Evolutionary conservation across 2,329 filamentous ascomycete species (phyloP).

Genomic region (Hirsutella thompsonii): DNA sequence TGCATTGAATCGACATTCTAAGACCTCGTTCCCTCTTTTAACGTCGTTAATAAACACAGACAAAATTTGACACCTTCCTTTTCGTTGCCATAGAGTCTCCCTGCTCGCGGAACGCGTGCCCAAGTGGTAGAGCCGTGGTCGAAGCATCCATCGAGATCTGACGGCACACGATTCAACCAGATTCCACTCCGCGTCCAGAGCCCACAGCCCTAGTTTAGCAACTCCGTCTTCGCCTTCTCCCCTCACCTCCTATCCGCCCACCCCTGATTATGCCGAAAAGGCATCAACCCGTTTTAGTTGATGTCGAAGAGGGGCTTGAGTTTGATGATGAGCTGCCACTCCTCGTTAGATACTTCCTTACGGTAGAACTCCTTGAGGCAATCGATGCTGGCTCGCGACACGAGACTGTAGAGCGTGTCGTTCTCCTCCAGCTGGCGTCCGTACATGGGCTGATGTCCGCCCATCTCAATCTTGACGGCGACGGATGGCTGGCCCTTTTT

Average conservation of each 20-base stretch:
- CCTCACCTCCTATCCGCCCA: background rate
- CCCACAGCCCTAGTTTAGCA: too few relatives aligned
- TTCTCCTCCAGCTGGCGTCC: conserved; percentile 90
- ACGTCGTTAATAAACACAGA: too few relatives aligned
- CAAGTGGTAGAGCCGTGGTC: too few relatives aligned
- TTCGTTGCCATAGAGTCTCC: too few relatives aligned
- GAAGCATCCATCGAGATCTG: too few relatives aligned
- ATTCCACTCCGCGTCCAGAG: too few relatives aligned
- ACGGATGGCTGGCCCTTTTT: conserved; percentile 97
- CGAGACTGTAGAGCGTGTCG: conserved; percentile 75
- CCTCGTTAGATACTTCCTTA: conserved; percentile 74
- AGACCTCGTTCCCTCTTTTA: too few relatives aligned
- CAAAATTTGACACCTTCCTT: too few relatives aligned
- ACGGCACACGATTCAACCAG: too few relatives aligned
- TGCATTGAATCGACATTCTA: too few relatives aligned
- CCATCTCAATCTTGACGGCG: conserved; percentile 93
- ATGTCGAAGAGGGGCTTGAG: conserved; percentile 92
- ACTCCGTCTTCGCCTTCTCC: background rate
- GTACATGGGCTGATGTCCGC: conserved; percentile 81
- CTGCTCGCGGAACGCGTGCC: too few relatives aligned
- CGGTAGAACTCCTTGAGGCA: conserved; percentile 94
- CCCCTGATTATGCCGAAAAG: background rate
- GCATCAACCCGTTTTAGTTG: conserved; percentile 34
- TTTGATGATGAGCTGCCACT: conserved; percentile 92
- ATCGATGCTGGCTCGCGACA: conserved; percentile 83